Evolutionary conservation across 225 moss, liverwort and hornwort genomes (phyloP).

Genomic region (Pseudoscleropodium purum): DNA sequence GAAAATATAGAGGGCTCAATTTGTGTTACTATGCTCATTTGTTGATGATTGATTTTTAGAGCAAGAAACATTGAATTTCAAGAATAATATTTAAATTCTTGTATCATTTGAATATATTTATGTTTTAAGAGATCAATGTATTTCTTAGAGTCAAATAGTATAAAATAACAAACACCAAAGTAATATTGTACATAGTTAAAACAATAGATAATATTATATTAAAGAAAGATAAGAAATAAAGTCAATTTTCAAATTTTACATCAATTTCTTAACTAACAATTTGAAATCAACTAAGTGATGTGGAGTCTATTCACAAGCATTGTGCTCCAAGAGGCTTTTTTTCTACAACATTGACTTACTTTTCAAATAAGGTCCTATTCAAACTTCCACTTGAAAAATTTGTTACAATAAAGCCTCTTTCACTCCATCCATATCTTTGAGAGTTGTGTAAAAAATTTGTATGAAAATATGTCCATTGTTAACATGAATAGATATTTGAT

Average conservation of each 20-base stretch:
- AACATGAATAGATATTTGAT: neutral
- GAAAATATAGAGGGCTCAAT: neutral
- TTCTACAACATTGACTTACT: neutral
- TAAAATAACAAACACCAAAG: neutral
- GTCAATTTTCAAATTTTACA: neutral
- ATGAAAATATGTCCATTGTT: too few species aligned
- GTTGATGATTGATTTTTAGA: rapidly evolving
- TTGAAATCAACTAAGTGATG: neutral
- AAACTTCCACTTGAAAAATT: neutral
- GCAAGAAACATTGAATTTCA: neutral
- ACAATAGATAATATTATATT: neutral
- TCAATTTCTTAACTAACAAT: neutral
- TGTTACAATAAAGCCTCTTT: rapidly evolving
- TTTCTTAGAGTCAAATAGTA: neutral
- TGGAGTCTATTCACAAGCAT: too few species aligned
- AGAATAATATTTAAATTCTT: neutral
- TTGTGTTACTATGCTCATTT: rapidly evolving
- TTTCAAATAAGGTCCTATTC: neutral
- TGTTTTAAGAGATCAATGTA: too few species aligned
- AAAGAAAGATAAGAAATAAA: neutral
- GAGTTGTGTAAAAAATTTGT: rapidly evolving
- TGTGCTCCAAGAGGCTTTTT: neutral
- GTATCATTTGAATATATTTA: neutral
- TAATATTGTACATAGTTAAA: neutral
- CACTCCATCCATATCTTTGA: neutral